These are phyloP conservation scores for Cercophora scortea DNA, from an alignment of 495 filamentous ascomycete species.

Conservation along the genomic window DNA sequence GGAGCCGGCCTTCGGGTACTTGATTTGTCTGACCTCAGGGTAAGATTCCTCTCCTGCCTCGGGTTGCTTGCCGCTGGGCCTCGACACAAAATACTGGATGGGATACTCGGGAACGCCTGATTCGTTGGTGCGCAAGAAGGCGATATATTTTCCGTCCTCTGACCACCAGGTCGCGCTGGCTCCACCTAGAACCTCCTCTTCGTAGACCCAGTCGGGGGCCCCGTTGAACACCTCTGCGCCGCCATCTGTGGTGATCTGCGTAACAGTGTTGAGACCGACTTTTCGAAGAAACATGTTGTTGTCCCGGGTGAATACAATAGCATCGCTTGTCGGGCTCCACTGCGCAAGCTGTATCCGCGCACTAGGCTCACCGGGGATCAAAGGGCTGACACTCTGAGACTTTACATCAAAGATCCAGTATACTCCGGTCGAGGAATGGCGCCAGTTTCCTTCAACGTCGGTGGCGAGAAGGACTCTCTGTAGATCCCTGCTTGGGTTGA, in stretches of 20 bases:
- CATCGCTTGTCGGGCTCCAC: conserved; percentile 85
- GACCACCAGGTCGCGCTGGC: conserved; percentile 94
- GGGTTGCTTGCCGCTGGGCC: conserved; percentile 72
- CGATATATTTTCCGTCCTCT: conserved; percentile 75
- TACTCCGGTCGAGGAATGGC: conserved; percentile 72
- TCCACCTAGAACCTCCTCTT: conserved; percentile 83
- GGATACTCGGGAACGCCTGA: conserved; percentile 87
- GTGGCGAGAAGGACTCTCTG: conserved; percentile 78
- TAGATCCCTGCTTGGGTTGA: conserved; percentile 74
- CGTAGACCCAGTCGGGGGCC: conserved; percentile 98
- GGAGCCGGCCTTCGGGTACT: conserved; percentile 93
- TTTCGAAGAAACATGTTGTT: conserved; percentile 86
- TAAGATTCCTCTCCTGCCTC: conserved; percentile 74
- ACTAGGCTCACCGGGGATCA: conserved; percentile 62
- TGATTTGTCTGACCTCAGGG: conserved; percentile 84
- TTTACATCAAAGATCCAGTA: conserved; percentile 95
- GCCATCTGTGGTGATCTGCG: conserved; percentile 78
- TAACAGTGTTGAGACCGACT: conserved; percentile 46
- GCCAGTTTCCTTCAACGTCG: conserved; percentile 66
- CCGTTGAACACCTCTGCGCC: conserved; percentile 86
- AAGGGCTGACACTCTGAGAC: conserved; percentile 66
- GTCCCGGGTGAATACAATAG: conserved; percentile 72
- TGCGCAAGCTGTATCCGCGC: conserved; percentile 72
- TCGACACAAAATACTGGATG: conserved; percentile 83
- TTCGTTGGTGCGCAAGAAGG: conserved; percentile 90